phyloP scores from a whole-genome alignment of 345 rosid genomes.

The Moricandia moricandioides region DNA sequence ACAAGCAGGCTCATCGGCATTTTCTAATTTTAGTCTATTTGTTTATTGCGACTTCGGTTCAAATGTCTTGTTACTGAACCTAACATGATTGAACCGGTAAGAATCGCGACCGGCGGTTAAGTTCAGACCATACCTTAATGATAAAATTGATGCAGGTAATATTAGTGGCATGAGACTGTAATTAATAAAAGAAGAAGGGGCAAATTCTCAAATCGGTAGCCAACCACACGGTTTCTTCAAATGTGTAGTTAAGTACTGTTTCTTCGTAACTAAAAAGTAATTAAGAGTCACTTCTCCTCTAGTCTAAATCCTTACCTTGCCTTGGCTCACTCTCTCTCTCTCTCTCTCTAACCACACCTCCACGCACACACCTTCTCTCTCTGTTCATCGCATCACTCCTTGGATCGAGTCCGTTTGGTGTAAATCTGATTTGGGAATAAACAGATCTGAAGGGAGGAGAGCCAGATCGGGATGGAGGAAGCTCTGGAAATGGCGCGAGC shows the following conservation, averaged over 20 bases:
- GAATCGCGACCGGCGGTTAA: not conserved
- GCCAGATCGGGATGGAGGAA: conserved; percentile 88
- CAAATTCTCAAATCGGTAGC: conserved; percentile 10
- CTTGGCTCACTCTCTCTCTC: not conserved
- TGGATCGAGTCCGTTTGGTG: conserved; percentile 20
- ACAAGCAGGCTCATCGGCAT: not conserved
- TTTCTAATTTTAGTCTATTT: not conserved
- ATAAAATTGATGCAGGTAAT: not conserved
- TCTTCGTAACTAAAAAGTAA: too few species aligned
- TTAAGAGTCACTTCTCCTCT: conserved; percentile 3
- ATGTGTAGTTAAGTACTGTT: conserved; percentile 35
- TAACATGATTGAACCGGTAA: not conserved
- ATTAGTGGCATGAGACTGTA: conserved; percentile 48
- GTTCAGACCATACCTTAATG: not conserved
- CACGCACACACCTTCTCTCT: not conserved
- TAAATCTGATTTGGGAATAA: conserved; percentile 9
- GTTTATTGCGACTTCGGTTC: not conserved
- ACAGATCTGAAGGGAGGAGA: conserved; percentile 47
- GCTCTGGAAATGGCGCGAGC: conserved; percentile 96
- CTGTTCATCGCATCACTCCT: not conserved
- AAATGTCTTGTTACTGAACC: not conserved
- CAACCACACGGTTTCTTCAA: conserved; percentile 31
- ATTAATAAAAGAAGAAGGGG: conserved; percentile 37
- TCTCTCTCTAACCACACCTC: conserved; percentile 25
- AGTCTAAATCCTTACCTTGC: conserved; percentile 17